phyloP scores from a whole-genome alignment of 129 eudicot genomes.

The Flaveria sonorensis region DNA sequence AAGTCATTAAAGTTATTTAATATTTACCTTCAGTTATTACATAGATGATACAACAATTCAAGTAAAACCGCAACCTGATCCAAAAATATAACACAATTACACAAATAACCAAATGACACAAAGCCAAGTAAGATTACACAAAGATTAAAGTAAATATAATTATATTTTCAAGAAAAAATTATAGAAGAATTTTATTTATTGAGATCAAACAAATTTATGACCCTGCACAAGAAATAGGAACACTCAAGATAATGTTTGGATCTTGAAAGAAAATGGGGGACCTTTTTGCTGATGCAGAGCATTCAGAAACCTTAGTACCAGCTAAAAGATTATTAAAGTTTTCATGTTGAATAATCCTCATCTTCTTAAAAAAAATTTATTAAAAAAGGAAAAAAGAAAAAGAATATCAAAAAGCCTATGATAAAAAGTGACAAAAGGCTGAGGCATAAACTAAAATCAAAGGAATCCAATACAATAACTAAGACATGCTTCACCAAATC shows the following conservation, averaged over 20 bases:
- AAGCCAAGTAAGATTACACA: constrained; percentile 9
- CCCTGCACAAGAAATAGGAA: constrained; percentile 14
- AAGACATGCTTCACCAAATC: constrained; percentile 37
- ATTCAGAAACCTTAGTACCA: constrained; percentile 31
- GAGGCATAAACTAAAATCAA: constrained; percentile 31
- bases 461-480: constrained; percentile 36
- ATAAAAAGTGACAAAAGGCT: constrained; percentile 35
- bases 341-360: not conserved
- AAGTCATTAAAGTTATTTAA: not conserved
- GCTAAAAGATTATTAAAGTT: constrained; percentile 13
- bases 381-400: not conserved
- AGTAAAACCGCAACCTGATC: constrained; percentile 15
- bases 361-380: not conserved
- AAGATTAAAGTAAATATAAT: not conserved
- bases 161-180: not conserved
- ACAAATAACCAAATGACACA: not conserved
- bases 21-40: constrained; percentile 23
- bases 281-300: constrained; percentile 28
- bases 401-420: not conserved
- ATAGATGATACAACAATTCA: constrained; percentile 18
- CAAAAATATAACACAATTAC: constrained; percentile 3
- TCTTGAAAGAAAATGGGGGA: constrained; percentile 26
- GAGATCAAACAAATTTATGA: not conserved
- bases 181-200: not conserved
- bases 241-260: constrained; percentile 16